Evolutionary conservation across 176 grass and related monocot genomes (phyloP).

Genomic region (Juncus effusus): DNA sequence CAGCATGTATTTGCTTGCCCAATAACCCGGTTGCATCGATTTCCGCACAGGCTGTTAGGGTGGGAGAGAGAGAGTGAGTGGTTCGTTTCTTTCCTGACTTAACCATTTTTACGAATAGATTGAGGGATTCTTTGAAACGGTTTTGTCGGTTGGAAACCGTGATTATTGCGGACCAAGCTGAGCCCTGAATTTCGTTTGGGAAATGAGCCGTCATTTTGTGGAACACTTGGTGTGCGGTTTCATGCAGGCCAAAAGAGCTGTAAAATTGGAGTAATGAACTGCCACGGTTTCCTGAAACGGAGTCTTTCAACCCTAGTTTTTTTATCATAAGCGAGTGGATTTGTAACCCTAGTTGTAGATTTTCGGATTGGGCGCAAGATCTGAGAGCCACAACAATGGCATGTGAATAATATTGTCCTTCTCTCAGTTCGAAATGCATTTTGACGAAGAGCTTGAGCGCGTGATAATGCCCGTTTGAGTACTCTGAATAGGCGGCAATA

Average conservation of each 20-base stretch:
- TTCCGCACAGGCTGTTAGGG: conserved; percentile 49
- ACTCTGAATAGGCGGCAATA: conserved; percentile 37
- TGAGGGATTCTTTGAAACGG: conserved; percentile 45
- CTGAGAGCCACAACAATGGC: conserved; percentile 41
- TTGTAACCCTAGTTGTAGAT: conserved; percentile 38
- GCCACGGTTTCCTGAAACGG: conserved; percentile 18
- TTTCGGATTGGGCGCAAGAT: conserved; percentile 33
- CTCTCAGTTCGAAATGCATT: conserved; percentile 32
- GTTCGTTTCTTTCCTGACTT: conserved; percentile 41
- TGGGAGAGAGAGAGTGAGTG: conserved; percentile 44
- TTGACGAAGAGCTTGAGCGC: conserved; percentile 41
- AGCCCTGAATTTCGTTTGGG: conserved; percentile 20
- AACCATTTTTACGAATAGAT: conserved; percentile 57
- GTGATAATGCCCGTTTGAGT: conserved; percentile 13
- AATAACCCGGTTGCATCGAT: conserved; percentile 26
- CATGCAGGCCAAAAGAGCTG: conserved; percentile 13
- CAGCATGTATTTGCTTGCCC: conserved; percentile 61
- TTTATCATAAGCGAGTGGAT: conserved; percentile 54
- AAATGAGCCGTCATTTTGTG: conserved; percentile 23
- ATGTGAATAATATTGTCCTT: conserved; percentile 23
- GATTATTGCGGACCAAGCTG: conserved; percentile 59
- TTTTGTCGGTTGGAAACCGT: conserved; percentile 41
- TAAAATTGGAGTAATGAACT: conserved; percentile 65
- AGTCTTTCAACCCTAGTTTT: not conserved
- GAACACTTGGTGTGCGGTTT: conserved; percentile 37